Evolutionary conservation across 1,284 basidiomycete species (phyloP).

Genomic region (Tremellales sp.): DNA sequence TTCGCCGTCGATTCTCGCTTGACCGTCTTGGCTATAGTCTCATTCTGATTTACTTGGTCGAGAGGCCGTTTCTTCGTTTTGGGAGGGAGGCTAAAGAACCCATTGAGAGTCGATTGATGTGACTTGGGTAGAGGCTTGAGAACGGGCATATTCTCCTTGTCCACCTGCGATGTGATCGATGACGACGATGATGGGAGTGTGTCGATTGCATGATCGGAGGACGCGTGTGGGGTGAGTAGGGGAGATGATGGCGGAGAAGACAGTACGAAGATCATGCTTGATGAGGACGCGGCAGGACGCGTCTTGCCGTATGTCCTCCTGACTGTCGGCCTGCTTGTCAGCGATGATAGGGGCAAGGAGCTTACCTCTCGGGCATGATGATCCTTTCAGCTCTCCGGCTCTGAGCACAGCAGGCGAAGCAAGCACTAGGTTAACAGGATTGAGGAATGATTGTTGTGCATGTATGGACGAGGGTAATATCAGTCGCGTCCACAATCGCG

Average conservation of each 20-base stretch:
- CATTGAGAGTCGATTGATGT: conserved; percentile 24
- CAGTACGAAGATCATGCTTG: conserved; percentile 7
- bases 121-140: conserved; percentile 4
- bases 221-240: background rate
- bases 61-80: conserved; percentile 11
- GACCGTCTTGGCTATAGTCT: background rate
- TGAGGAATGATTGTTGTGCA: background rate
- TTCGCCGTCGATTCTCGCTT: background rate
- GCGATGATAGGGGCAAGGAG: too few species aligned
- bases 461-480: background rate
- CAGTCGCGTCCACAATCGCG: background rate
- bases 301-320: conserved; percentile 34
- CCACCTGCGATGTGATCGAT: background rate
- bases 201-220: conserved; percentile 1
- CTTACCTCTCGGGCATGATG: too few species aligned
- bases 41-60: conserved; percentile 2
- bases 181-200: conserved; percentile 1
- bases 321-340: conserved; percentile 22
- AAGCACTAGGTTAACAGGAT: background rate
- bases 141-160: background rate
- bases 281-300: conserved; percentile 13
- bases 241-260: conserved; percentile 8
- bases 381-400: background rate
- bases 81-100: conserved; percentile 31
- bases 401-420: background rate